Percentiles rank a stretch among this genome's conserved stretches.
Evolutionary conservation across 2,329 filamentous ascomycete genomes (phyloP).

Genomic region (Chaetomiaceae sp.): DNA sequence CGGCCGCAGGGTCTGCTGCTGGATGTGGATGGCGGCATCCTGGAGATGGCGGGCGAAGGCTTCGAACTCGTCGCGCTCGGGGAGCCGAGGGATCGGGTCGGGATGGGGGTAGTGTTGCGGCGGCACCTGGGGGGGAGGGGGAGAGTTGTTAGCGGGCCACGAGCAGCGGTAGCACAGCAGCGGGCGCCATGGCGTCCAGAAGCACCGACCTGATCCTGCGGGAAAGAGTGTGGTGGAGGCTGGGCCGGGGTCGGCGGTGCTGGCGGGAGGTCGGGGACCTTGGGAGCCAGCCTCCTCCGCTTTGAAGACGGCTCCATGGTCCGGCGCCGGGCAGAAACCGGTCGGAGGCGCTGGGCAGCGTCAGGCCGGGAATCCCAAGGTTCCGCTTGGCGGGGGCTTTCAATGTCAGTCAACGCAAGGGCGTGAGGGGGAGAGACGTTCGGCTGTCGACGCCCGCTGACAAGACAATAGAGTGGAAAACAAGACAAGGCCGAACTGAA

Average conservation of each 20-base stretch:
- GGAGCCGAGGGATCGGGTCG: slow-evolving; percentile 18
- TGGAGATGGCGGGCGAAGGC: slow-evolving; percentile 61
- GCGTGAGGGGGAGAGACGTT: too few species aligned
- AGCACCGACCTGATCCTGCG: slow-evolving; percentile 22
- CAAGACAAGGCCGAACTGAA: too few species aligned
- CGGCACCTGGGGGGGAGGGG: slow-evolving; percentile 13
- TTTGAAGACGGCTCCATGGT: slow-evolving; percentile 27
- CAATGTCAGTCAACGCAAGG: too few species aligned
- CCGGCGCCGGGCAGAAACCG: neutral
- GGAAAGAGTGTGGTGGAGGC: slow-evolving; percentile 17
- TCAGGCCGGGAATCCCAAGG: slow-evolving; percentile 1
- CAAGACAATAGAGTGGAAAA: too few species aligned
- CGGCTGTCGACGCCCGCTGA: too few species aligned
- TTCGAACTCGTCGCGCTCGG: slow-evolving; percentile 56
- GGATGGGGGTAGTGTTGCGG: slow-evolving; percentile 19
- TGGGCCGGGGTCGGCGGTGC: slow-evolving; percentile 17
- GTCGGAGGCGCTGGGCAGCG: neutral
- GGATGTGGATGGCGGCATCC: slow-evolving; percentile 62
- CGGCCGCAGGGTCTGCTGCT: slow-evolving; percentile 53
- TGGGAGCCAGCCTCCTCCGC: slow-evolving; percentile 26
- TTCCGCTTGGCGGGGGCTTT: neutral
- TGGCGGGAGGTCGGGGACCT: slow-evolving; percentile 22
- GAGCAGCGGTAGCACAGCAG: neutral
- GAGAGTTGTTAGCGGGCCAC: slow-evolving; percentile 4
- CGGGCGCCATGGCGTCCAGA: neutral